phyloP scores from a whole-genome alignment of 768 basidiomycete genomes.

The Tephrocybe rancida region DNA sequence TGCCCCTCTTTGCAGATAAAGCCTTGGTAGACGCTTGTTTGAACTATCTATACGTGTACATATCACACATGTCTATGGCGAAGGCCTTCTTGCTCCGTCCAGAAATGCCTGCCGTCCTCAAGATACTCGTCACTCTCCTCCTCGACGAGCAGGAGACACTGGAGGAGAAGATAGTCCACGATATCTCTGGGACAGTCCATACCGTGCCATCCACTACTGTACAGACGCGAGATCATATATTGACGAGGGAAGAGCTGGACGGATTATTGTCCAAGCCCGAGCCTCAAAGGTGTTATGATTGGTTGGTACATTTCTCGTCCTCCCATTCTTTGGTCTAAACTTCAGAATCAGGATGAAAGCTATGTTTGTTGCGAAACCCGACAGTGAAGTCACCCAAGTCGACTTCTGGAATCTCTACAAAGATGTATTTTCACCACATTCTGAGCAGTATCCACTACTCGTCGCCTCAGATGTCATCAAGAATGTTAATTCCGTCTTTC shows the following conservation, averaged over 20 bases:
- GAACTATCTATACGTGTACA: constrained; percentile 75
- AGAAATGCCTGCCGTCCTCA: constrained; percentile 70
- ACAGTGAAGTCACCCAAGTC: constrained; percentile 88
- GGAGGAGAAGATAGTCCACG: constrained; percentile 65
- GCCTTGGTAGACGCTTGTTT: constrained; percentile 69
- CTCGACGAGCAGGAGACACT: constrained; percentile 62
- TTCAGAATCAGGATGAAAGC: constrained; percentile 74
- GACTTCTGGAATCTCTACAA: constrained; percentile 96
- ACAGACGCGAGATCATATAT: constrained; percentile 58
- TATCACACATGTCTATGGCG: constrained; percentile 74
- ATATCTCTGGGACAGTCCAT: constrained; percentile 60
- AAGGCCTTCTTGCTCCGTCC: constrained; percentile 75
- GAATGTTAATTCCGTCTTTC: constrained; percentile 84
- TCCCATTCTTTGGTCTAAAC: constrained; percentile 1
- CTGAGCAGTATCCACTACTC: constrained; percentile 62
- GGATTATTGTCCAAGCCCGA: constrained; percentile 59
- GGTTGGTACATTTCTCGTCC: constrained; percentile 44
- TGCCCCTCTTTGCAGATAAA: constrained; percentile 74
- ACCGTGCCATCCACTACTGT: constrained; percentile 57
- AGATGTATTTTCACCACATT: constrained; percentile 69
- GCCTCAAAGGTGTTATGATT: constrained; percentile 82
- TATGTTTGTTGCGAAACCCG: constrained; percentile 79
- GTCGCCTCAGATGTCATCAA: constrained; percentile 95
- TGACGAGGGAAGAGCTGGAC: constrained; percentile 72
- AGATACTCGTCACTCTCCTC: constrained; percentile 66